These are phyloP conservation scores for Aspergillus ellipticus DNA, from an alignment of 495 filamentous ascomycete genomes.

Conservation along the genomic window DNA sequence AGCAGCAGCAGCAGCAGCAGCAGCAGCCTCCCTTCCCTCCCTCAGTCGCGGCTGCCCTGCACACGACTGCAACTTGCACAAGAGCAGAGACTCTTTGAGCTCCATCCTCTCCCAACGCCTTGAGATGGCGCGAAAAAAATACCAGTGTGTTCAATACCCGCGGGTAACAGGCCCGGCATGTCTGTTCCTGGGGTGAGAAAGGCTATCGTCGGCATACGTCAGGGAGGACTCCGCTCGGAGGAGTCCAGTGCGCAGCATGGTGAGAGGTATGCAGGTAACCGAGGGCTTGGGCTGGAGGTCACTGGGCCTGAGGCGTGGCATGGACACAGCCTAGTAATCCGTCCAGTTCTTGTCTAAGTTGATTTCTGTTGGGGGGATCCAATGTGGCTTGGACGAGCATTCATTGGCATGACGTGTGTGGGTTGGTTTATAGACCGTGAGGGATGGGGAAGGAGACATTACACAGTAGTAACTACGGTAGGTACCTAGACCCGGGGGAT, in stretches of 20 bases:
- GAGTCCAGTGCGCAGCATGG: background rate
- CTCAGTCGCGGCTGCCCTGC: too few relatives aligned
- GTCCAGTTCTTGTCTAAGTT: background rate
- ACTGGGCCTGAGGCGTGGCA: background rate
- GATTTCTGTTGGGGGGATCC: background rate
- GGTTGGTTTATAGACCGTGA: background rate
- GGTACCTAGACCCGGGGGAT: too few relatives aligned
- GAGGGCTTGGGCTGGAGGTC: background rate
- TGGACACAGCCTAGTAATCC: background rate
- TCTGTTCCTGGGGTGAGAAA: background rate
- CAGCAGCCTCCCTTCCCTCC: too few relatives aligned
- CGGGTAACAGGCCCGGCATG: background rate
- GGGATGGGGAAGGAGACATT: too few relatives aligned
- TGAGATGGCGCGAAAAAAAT: background rate
- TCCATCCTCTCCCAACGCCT: background rate
- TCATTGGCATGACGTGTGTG: background rate
- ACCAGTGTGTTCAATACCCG: background rate
- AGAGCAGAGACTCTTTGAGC: background rate
- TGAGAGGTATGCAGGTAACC: background rate
- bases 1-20: too few relatives aligned
- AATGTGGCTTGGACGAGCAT: background rate
- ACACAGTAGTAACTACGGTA: too few relatives aligned
- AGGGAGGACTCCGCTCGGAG: background rate
- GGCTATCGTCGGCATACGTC: background rate
- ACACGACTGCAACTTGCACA: background rate